Base-by-base conservation (phyloP, 2,329 filamentous ascomycete species). In the Pezicula neosporulosa region DNA sequence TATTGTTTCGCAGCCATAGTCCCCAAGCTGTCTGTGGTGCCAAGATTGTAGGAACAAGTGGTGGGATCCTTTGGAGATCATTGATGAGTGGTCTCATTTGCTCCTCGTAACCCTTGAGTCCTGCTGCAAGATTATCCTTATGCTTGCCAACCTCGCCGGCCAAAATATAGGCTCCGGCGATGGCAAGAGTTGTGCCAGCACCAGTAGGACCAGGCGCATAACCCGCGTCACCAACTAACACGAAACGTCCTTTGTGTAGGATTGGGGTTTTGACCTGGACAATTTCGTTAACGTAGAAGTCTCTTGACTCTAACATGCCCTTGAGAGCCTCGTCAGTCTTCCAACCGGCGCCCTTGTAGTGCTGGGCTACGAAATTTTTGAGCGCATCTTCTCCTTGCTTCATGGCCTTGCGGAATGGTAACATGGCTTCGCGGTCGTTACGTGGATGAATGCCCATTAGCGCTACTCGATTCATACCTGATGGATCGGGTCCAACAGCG, bases 161-260 rank as follows among this genome's bases (percentile, higher is more conserved):
- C 28, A 79, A 63, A 4, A 77, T 55, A 57, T 78, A 77, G 2
- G 70, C 75, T 6, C 68, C 67, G 2, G 70, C 59, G 13, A 77
- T 59, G 0, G 70, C 70, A 3, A 66, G 58, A 8, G 66, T 68
- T 4, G 71, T 74, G 6, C 73, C 73, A 48, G 66, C 65, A 0
- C 75, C 75, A 1, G 71, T 73, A 13, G 68, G 64, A 2, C 71
- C 69, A 3, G 72, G 65, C 5, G 67, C 67, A 52, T 71, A 75
- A 2, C 66, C 79, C 3, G 78, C 78, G 61, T 83, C 80, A 4
- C 80, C 80, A 3, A 82, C 64, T 2, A 83, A 63, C 3, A 82
- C 68, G 15, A 57, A 56, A 6, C 61, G 56, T 3, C 80, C 70
- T 18, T 58, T 64, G 27, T 50, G 64, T 68, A 75, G 3, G 74